Evolutionary conservation across 331 rosid genomes (phyloP).

Genomic region (Pyrus hybrid): DNA sequence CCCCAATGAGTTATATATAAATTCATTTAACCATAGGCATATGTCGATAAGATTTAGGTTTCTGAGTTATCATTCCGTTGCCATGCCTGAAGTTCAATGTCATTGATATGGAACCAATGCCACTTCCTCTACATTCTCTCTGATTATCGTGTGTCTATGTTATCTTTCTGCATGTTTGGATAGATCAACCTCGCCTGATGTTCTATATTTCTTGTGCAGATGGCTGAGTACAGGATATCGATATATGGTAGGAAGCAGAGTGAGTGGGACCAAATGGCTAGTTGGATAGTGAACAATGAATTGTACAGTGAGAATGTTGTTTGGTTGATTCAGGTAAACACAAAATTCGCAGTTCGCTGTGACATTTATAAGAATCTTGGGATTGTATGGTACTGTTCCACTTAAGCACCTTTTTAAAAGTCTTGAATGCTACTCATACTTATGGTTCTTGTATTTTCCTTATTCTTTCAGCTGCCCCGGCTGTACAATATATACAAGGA

Average conservation of each 20-base stretch:
- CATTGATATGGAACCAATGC: not conserved
- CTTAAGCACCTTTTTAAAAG: not conserved
- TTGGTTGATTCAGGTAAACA: conserved; percentile 95
- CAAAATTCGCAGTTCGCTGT: not conserved
- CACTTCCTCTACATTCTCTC: not conserved
- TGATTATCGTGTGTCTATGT: not conserved
- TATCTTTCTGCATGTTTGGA: not conserved
- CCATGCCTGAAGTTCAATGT: not conserved
- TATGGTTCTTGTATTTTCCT: conserved; percentile 5
- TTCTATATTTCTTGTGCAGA: conserved; percentile 42
- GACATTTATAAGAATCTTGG: not conserved
- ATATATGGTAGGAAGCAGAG: conserved; percentile 99
- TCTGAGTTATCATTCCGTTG: not conserved
- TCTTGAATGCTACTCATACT: not conserved
- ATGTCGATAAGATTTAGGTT: not conserved
- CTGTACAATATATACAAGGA: conserved; percentile 92
- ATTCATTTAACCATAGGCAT: not conserved
- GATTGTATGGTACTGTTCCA: not conserved
- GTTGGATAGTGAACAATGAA: conserved; percentile 96
- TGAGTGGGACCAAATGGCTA: conserved; percentile 99
- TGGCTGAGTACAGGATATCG: conserved; percentile 97
- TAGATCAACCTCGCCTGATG: not conserved
- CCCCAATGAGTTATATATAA: not conserved
- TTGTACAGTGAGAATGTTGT: conserved; percentile 92
- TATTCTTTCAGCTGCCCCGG: conserved; percentile 73